These are phyloP conservation scores for Delitschia confertaspora DNA, from an alignment of 495 filamentous ascomycete genomes.

Conservation along the genomic window DNA sequence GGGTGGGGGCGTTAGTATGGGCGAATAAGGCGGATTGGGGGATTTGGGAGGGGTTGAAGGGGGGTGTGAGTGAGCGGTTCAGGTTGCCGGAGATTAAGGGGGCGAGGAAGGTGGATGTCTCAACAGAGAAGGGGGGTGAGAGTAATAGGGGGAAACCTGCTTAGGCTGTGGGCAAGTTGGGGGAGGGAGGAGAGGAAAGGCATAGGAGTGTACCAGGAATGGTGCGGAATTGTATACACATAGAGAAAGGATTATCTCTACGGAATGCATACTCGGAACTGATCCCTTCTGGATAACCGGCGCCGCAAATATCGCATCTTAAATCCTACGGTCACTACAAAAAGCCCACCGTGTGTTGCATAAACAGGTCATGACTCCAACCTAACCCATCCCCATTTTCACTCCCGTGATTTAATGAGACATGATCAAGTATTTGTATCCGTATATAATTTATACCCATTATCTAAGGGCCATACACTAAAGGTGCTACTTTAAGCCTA, in stretches of 20 bases:
- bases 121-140: conserved; percentile 35
- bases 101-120: conserved; percentile 32
- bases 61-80: conserved; percentile 59
- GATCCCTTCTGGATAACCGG: neutral
- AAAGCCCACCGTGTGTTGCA: too few relatives aligned
- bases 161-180: conserved; percentile 11
- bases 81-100: conserved; percentile 64
- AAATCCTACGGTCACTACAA: too few relatives aligned
- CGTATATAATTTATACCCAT: too few relatives aligned
- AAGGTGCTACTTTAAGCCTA: too few relatives aligned
- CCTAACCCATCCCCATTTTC: too few relatives aligned
- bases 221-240: neutral
- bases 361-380: too few relatives aligned
- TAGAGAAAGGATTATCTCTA: neutral
- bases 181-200: neutral
- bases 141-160: conserved; percentile 34
- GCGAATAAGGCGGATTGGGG: conserved; percentile 51
- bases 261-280: neutral
- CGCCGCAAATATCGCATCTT: neutral
- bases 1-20: conserved; percentile 86
- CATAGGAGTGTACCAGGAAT: neutral
- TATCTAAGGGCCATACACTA: too few relatives aligned
- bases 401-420: too few relatives aligned
- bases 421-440: too few relatives aligned
- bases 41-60: conserved; percentile 51